Evolutionary conservation across 257 asterid species (phyloP), one percentile per base, ranked within the genome.

Genomic region (Handroanthus guayacan): DNA sequence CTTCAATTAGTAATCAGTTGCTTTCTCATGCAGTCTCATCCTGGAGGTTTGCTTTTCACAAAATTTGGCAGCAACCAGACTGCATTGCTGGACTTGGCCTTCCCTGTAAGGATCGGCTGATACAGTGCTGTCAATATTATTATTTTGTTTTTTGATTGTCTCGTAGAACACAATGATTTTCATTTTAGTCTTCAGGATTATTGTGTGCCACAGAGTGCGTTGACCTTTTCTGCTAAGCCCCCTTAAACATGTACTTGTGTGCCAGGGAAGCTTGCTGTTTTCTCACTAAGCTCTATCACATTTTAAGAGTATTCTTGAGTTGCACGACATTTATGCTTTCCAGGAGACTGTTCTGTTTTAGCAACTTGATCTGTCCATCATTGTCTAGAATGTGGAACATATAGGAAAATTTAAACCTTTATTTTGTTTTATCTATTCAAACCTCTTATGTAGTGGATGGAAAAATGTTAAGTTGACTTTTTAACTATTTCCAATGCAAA

Each of bases 41-140:
- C 97, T 54, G 90, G 99, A 6, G 87, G 97, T 72, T 81, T 89
- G 84, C 92, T 88, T 72, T 91, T 92, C 88, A 89, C 97, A 64
- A 92, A 89, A 80, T 87, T 88, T 78, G 98, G 96, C 77, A 74
- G 92, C 90, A 91, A 88, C 48, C 99, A 95, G 83, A 92, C 97
- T 77, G 93, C 94, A 45, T 82, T 88, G 85, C 95, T 91, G 69
- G 98, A 95, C 82, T 71, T 89, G 84, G 94, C 98, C 70, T 95
- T 92, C 82, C 96, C 97, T 80, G 99, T 92, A 88, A 71, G 91
- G 43, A 74, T 57, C 68, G 20, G 43, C 71, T 43, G 48, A 36
- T 65, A 31, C 70, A 66, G 68, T 69, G 45, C 56, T 57, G 39
- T 60, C 69, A 18, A 45, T 16, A 36, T 79, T 34, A 41, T 72